Evolutionary conservation across 2,329 filamentous ascomycete species (phyloP), one percentile per base, ranked within the genome.

Genomic region (Lecanicillium sp.): DNA sequence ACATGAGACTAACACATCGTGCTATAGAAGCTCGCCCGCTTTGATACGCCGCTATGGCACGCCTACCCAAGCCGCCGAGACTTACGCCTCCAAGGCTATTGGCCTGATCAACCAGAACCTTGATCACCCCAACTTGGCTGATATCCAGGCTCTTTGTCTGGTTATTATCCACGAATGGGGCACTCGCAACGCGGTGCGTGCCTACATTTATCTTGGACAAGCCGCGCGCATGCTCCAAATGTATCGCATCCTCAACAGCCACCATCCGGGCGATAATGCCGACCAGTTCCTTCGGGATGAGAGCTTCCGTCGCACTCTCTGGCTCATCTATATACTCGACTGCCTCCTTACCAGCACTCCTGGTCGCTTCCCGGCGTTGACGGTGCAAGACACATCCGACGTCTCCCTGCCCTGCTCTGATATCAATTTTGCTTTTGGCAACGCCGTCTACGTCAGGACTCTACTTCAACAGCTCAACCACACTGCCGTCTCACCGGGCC

Each of bases 161-260:
- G 58, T 79, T 46, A 71, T 76, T 46, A 74, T 79, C 37, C 75
- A 79, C 48, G 75, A 79, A 57, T 79, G 75, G 75, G 75, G 75
- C 34, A 71, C 70, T 41, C 61, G 75, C 30, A 78, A 77, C 53
- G 75, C 75, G 28, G 72, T 79, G 20, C 72, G 75, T 14, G 75
- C 75, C 44, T 79, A 79, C 62, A 71, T 77, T 53, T 78, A 78
- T 51, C 64, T 79, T 17, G 75, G 75, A 45, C 74, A 78, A 52
- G 75, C 75, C 22, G 69, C 73, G n/a, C 71, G 75, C 43, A 78
- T 79, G 73, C 67, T 75, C 22, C 75, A 79, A 58, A 79, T 79
- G 75, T 77, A 72, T 49, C 68, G 73, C 45, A 71, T 79, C 40
- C 67, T 78, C 33, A 71, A 75, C 48, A 66, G 65, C 29, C 73